These are phyloP conservation scores for Plectosphaerella plurivora DNA, from an alignment of 2,329 filamentous ascomycete species.

Conservation along the genomic window DNA sequence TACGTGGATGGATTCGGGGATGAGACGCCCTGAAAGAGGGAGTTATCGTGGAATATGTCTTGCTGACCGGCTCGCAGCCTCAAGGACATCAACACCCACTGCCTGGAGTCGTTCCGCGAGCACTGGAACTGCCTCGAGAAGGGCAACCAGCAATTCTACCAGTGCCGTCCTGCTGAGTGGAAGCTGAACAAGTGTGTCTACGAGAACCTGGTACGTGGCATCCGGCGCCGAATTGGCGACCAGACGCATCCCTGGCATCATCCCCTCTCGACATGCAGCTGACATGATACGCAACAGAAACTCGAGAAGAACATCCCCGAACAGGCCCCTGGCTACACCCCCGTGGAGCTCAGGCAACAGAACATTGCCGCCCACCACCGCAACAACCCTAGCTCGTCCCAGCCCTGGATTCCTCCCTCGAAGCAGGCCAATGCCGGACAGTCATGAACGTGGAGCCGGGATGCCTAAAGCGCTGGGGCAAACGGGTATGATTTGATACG, in stretches of 20 bases:
- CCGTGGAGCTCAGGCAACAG: slow-evolving; percentile 67
- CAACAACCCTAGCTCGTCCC: slow-evolving; percentile 34
- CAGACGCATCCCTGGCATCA: not conserved
- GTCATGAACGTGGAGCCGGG: slow-evolving; percentile 1
- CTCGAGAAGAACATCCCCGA: slow-evolving; percentile 78
- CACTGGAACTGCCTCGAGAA: slow-evolving; percentile 97
- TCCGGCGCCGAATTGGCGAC: not conserved
- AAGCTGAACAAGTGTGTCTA: slow-evolving; percentile 93
- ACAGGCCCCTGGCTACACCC: slow-evolving; percentile 62
- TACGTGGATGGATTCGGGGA: slow-evolving; percentile 46
- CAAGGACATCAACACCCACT: slow-evolving; percentile 94
- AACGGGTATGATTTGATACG: not conserved
- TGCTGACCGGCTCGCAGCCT: slow-evolving; percentile 49
- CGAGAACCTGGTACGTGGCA: slow-evolving; percentile 76
- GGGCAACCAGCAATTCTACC: slow-evolving; percentile 97
- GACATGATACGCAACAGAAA: slow-evolving; percentile 47
- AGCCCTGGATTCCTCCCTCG: slow-evolving; percentile 31
- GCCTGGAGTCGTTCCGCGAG: slow-evolving; percentile 81
- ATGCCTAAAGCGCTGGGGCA: no score
- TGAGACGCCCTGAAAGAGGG: not conserved
- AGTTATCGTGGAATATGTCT: not conserved
- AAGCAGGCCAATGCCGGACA: slow-evolving; percentile 11
- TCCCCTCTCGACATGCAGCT: not conserved
- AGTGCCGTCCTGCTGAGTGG: slow-evolving; percentile 85
- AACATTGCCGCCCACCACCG: slow-evolving; percentile 57